A percentile compares a stretch with the other conserved stretches of the same genome.
These are phyloP conservation scores for Ogataea saltuana DNA, from an alignment of 805 yeast genomes.

Conservation along the genomic window DNA sequence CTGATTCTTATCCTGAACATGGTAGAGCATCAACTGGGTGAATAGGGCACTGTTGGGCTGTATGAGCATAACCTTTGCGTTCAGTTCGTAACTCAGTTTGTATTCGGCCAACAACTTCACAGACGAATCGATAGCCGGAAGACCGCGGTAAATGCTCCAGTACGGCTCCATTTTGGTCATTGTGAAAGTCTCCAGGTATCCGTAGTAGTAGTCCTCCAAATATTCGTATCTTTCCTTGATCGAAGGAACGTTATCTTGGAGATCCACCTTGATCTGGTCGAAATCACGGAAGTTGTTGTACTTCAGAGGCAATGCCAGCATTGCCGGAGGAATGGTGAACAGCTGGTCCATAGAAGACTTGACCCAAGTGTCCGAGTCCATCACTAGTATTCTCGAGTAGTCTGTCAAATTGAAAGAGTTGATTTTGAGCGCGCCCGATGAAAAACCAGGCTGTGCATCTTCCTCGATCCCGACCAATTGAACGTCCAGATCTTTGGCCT, in stretches of 20 bases:
- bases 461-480: conserved; percentile 33
- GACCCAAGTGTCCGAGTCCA: conserved; percentile 58
- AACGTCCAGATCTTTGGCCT: conserved; percentile 25
- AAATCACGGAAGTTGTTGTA: conserved; percentile 39
- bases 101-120: conserved; percentile 18
- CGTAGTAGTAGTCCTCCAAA: conserved; percentile 23
- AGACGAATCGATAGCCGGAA: conserved; percentile 37
- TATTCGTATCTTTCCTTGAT: conserved; percentile 22
- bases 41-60: conserved; percentile 41
- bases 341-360: conserved; percentile 48
- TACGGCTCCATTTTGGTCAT: conserved; percentile 12
- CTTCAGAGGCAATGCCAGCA: conserved; percentile 48
- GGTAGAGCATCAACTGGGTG: conserved; percentile 23
- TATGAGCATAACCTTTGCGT: conserved; percentile 60
- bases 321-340: conserved; percentile 49
- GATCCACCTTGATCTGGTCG: conserved; percentile 12
- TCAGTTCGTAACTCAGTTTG: conserved; percentile 27
- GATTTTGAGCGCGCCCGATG: conserved; percentile 55
- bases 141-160: conserved; percentile 35
- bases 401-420: conserved; percentile 49
- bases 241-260: conserved; percentile 19
- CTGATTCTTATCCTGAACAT: conserved; percentile 46
- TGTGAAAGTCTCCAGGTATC: conserved; percentile 15
- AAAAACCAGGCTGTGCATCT: conserved; percentile 41
- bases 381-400: conserved; percentile 53